phyloP scores from a whole-genome alignment of 2,329 filamentous ascomycete species.

The Aureobasidium sp. region DNA sequence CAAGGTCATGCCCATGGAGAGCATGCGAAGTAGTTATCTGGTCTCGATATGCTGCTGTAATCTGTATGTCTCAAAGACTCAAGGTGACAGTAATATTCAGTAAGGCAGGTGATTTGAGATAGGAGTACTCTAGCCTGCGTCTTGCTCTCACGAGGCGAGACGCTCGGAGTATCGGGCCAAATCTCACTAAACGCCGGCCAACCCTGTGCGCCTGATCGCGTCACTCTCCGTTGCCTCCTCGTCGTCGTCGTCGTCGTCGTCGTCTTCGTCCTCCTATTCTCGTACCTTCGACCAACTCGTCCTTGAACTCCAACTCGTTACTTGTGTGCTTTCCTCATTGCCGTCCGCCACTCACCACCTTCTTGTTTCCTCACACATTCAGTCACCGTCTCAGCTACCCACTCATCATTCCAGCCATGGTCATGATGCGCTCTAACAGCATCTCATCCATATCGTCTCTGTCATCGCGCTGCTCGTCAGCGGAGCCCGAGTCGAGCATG shows the following conservation, averaged over 20 bases:
- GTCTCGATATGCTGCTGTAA: neutral
- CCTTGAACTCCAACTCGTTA: neutral
- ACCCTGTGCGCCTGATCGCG: conserved; percentile 7
- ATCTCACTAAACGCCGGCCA: conserved; percentile 7
- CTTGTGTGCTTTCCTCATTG: neutral
- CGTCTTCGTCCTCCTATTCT: conserved; percentile 6
- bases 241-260: neutral
- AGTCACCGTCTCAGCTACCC: conserved; percentile 27
- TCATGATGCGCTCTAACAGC: conserved; percentile 35
- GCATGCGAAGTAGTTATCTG: neutral
- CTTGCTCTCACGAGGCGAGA: neutral
- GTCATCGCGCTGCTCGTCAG: conserved; percentile 28
- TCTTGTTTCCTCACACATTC: conserved; percentile 27
- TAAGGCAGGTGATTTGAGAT: neutral
- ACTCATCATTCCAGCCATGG: conserved; percentile 17
- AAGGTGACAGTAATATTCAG: neutral
- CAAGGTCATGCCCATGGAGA: neutral
- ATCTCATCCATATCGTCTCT: conserved; percentile 29
- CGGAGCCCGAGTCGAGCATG: conserved; percentile 45
- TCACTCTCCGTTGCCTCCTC: conserved; percentile 1
- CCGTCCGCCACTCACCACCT: conserved; percentile 8
- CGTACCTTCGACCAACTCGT: neutral
- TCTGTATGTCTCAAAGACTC: neutral
- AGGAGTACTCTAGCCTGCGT: neutral
- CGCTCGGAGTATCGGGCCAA: neutral